phyloP scores from a whole-genome alignment of 2,329 filamentous ascomycete genomes.

The Aspergillus clavatus region DNA sequence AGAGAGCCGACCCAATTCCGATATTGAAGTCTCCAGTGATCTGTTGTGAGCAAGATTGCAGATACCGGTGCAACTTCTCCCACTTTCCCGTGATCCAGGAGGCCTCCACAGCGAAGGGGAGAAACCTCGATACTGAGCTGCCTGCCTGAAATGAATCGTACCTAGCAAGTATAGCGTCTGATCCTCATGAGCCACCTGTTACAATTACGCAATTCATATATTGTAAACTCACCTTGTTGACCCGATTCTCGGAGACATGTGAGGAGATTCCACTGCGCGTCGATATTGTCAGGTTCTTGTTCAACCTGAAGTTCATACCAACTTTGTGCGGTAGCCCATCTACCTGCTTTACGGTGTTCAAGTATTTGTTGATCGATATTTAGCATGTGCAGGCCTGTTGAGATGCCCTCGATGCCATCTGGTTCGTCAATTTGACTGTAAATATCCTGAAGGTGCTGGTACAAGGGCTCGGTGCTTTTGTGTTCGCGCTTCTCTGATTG shows the following conservation, averaged over 20 bases:
- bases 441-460: slow-evolving; percentile 81
- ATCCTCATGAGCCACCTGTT: slow-evolving; percentile 1
- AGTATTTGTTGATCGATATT: slow-evolving; percentile 90
- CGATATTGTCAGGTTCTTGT: slow-evolving; percentile 68
- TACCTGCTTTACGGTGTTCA: slow-evolving; percentile 84
- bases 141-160: slow-evolving; percentile 66
- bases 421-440: slow-evolving; percentile 98
- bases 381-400: slow-evolving; percentile 76
- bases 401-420: slow-evolving; percentile 92
- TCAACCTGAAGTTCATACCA: slow-evolving; percentile 94
- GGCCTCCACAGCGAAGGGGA: slow-evolving; percentile 84
- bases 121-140: slow-evolving; percentile 55
- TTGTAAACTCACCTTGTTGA: slow-evolving; percentile 65
- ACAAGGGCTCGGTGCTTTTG: slow-evolving; percentile 57
- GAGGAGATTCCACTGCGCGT: slow-evolving; percentile 76
- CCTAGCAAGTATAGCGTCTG: slow-evolving; percentile 80
- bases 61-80: slow-evolving; percentile 66
- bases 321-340: slow-evolving; percentile 91
- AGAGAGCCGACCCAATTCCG: slow-evolving; percentile 65
- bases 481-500: slow-evolving; percentile 45
- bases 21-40: slow-evolving; percentile 70
- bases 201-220: not conserved
- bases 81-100: slow-evolving; percentile 86
- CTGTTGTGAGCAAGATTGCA: slow-evolving; percentile 36
- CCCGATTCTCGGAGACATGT: slow-evolving; percentile 92